Evolutionary conservation across 116 monocot species (phyloP).

Genomic region (Phalaenopsis hybrid): DNA sequence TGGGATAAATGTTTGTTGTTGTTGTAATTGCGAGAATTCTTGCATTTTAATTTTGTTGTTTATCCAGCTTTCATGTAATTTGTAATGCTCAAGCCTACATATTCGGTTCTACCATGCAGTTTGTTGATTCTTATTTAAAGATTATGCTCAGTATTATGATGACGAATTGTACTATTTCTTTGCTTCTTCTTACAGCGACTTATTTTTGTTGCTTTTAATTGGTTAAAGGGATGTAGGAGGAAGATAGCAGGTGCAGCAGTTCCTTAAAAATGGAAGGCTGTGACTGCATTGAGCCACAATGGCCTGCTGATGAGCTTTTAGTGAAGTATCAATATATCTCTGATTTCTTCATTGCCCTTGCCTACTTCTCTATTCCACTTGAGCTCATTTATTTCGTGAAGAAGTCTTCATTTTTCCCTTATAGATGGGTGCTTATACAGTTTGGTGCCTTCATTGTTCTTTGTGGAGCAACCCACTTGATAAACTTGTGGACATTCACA

Average conservation of each 20-base stretch:
- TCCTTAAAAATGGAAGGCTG: slow-evolving; percentile 59
- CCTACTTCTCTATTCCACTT: slow-evolving; percentile 94
- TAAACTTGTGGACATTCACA: slow-evolving; percentile 86
- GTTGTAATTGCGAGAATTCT: background rate
- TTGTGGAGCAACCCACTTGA: slow-evolving; percentile 90
- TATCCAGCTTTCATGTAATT: background rate
- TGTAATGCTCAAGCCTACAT: background rate
- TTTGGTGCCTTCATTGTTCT: slow-evolving; percentile 96
- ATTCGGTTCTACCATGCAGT: background rate
- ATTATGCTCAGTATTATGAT: background rate
- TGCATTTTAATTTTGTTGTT: background rate
- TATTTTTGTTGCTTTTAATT: background rate
- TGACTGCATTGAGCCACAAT: slow-evolving; percentile 87
- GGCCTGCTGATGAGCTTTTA: slow-evolving; percentile 77
- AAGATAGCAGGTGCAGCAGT: slow-evolving; percentile 6
- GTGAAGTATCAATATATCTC: slow-evolving; percentile 95
- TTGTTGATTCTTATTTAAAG: background rate
- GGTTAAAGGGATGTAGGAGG: slow-evolving; percentile 13
- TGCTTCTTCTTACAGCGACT: background rate
- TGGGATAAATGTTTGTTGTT: no score
- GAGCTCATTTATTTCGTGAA: slow-evolving; percentile 98
- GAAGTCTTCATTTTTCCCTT: slow-evolving; percentile 89
- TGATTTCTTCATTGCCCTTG: slow-evolving; percentile 90
- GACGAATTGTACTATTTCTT: background rate
- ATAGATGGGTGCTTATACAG: slow-evolving; percentile 89